Evolutionary conservation across 1,284 basidiomycete genomes (phyloP), one percentile per base, ranked within the genome.

Genomic region (Psilocybe mexicana): DNA sequence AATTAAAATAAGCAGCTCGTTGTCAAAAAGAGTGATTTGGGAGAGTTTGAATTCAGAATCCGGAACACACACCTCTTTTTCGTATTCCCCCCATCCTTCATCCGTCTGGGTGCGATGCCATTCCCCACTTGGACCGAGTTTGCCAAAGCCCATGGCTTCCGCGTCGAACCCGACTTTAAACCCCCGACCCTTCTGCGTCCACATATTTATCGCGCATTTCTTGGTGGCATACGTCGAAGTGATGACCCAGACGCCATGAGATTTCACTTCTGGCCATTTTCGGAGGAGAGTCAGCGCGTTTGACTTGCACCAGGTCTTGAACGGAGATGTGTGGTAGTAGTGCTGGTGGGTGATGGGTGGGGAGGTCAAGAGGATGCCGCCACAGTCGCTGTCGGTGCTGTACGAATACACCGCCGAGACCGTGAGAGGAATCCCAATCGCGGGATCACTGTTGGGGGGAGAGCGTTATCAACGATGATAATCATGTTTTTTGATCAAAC

Each of bases 81-180:
- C 53, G 53, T 64, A 65, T 56, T 63, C 62, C 43, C 46, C 57
- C 65, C 64, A 67, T 4, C 64, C 65, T 52, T 65, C 64, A 26
- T 65, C 65, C 4, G 36, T 63, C 38, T 61, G 48, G 43, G 56
- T 59, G 2, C 54, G 43, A 52, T 63, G 51, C 65, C 65, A 67
- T n/a, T 65, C 61, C 12, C 51, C 60, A 52, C 55, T 55, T 2
- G 62, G 62, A 35, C 60, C 64, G 24, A 49, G 35, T 33, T 63
- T 49, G 2, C 61, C 65, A 30, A 60, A 23, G 4, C 61, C 60
- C 46, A 52, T 49, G 3, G 49, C 58, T 12, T 62, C 58, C 6
- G 61, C 58, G 14, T 58, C 56, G 50, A 67, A 67, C 18, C 64
- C 65, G 2, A 67, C 60, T 24, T 64, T 62, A 11, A 64, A 45